A percentile compares a stretch with the other conserved stretches of the same genome.
Evolutionary conservation across 768 basidiomycete genomes (phyloP).

Genomic region (Auriscalpium vulgare): DNA sequence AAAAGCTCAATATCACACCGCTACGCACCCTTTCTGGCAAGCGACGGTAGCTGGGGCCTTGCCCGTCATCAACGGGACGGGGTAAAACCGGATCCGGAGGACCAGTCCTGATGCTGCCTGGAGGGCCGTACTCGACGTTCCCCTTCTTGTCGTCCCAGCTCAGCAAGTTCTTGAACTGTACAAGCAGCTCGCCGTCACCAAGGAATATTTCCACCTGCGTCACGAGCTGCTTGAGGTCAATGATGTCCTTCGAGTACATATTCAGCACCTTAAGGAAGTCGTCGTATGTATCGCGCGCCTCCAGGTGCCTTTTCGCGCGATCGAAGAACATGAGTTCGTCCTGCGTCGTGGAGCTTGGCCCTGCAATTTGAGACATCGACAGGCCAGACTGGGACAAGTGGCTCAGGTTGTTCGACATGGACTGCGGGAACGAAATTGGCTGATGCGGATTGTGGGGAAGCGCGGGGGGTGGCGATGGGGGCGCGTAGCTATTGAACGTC

Average conservation of each 20-base stretch:
- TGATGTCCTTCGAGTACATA: conserved; percentile 86
- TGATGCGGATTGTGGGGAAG: conserved; percentile 9
- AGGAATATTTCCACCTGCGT: conserved; percentile 77
- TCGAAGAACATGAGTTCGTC: conserved; percentile 94
- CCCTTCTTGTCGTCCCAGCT: conserved; percentile 66
- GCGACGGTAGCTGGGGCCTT: conserved; percentile 90
- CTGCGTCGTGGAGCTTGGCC: conserved; percentile 26
- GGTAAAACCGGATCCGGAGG: conserved; percentile 74
- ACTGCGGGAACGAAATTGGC: conserved; percentile 1
- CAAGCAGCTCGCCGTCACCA: conserved; percentile 70
- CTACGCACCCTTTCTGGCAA: conserved; percentile 78
- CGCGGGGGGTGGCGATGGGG: conserved; percentile 12
- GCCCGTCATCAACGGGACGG: conserved; percentile 72
- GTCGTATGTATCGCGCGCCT: conserved; percentile 72
- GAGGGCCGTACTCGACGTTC: conserved; percentile 59
- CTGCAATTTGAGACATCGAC: conserved; percentile 4
- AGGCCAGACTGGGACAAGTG: conserved; percentile 10
- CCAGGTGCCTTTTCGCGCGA: conserved; percentile 74
- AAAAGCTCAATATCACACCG: conserved; percentile 4
- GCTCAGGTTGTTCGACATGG: not conserved
- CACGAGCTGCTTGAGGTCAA: conserved; percentile 77
- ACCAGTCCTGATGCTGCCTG: conserved; percentile 68
- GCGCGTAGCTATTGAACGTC: conserved; percentile 12
- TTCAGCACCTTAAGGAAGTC: conserved; percentile 92
- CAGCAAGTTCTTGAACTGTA: conserved; percentile 80